Evolutionary conservation across 2,329 filamentous ascomycete genomes (phyloP), one percentile per base, ranked within the genome.

Genomic region (Magnaporthiopsis incrustans): DNA sequence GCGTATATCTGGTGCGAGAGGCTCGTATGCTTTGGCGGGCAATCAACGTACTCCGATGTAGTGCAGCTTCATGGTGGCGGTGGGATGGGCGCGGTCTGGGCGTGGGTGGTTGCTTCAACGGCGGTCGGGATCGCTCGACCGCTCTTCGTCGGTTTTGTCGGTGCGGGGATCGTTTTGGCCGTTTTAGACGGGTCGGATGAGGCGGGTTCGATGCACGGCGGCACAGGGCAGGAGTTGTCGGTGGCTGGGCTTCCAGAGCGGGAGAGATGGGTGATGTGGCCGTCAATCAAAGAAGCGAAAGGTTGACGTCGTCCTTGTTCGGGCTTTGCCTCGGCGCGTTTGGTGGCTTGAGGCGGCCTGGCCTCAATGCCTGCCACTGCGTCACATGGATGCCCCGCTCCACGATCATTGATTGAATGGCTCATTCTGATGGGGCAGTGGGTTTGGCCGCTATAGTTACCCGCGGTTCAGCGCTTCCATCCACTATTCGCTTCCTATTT

Each of bases 11-110:
- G 4, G 44, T 22, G 44, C n/a, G 4, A 11, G 22, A 11, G 44
- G 5, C 22, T 53, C 44, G 5, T 15, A 11, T 25, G n/a, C n/a
- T n/a, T 53, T 22, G 44, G 44, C 22, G 44, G 44, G 44, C 22
- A 53, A 11, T 18, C 14, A 53, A 74, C 87, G 68, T 87, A 95
- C 91, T 71, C 91, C 91, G 74, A 96, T 91, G 78, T 95, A 95
- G 77, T 90, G 84, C 76, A 95, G 80, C 86, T 93, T 94, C 91
- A 94, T 94, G 74, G 71, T 87, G 77, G 74, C 74, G 62, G 56
- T 7, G 10, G 25, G 50, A 62, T 62, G 35, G 60, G 33, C 8
- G 7, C 8, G 33, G 3, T 35, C 33, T 35, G 33, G 50, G 12
- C 7, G 38, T 62, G 15, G 5, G 44, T n/a, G 44, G 2, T n/a